Base-by-base conservation (phyloP, 2,329 filamentous ascomycete species). In the Colletotrichum sp. region DNA sequence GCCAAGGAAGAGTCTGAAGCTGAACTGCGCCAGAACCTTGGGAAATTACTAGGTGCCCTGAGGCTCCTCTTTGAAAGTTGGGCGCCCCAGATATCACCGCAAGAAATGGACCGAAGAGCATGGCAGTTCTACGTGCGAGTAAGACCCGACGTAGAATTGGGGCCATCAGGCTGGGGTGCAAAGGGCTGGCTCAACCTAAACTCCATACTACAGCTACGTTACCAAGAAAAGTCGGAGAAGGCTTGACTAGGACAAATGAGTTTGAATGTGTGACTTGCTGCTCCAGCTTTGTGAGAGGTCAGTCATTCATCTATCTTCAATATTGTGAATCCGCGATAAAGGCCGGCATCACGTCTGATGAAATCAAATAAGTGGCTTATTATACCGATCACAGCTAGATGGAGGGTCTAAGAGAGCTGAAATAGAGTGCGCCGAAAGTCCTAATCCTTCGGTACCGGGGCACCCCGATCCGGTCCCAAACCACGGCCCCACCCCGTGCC, bases 71-170 rank as follows among this genome's bases (percentile, higher is more conserved):
- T 92, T 80, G 87, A 89, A 63, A 96, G 94, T 76, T 98, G 95
- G 96, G 88, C 89, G 1, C 84, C 87, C n/a, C 88, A 91, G 34
- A 82, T 98, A 39, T 88, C 84, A 30, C 85, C 86, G 6, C 87
- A 90, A 18, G 94, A 98, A 80, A 86, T 98, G 68, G 94, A 98
- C 81, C 89, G 89, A 77, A 90, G 92, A 75, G 94, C 95, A 21
- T 98, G 95, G 94, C 87, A 87, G 13, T 98, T 95, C 95, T 98
- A 98, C 83, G 87, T 94, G 3, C 89, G 90, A 26, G 92, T 96
- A 24, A 88, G 96, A 77, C 95, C 95, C 1, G 93, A 95, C 24
- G 94, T 98, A 4, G 92, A 94, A 74, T 85, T 88, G 72, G 96
- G 95, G 0, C 91, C 91, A 64, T 91, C 92, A 24, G 95, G 96